Percentiles rank a stretch among this genome's conserved stretches.
Evolutionary conservation across 371 early-diverging fungal species (phyloP).

Genomic region (Smittium culicis): DNA sequence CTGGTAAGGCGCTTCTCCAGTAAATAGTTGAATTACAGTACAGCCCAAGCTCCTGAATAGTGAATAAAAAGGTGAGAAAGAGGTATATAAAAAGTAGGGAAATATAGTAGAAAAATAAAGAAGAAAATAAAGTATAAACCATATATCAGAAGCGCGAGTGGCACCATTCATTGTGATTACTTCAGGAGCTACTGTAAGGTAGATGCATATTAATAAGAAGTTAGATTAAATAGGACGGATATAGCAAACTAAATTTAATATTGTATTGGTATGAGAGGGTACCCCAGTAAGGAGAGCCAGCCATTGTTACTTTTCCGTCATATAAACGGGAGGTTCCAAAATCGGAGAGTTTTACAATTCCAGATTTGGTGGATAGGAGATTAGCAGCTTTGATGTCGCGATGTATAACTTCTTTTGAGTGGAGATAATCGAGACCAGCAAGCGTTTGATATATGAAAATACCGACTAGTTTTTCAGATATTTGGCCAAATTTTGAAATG

Average conservation of each 20-base stretch:
- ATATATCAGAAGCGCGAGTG: too few species aligned
- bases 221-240: slow-evolving; percentile 26
- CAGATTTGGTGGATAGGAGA: slow-evolving; percentile 62
- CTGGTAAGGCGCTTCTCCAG: too few species aligned
- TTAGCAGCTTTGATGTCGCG: slow-evolving; percentile 85
- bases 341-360: slow-evolving; percentile 71
- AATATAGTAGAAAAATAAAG: too few species aligned
- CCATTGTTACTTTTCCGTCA: slow-evolving; percentile 32
- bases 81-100: too few species aligned
- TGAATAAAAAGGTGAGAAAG: too few species aligned
- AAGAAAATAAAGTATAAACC: too few species aligned
- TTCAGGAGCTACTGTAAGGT: too few species aligned
- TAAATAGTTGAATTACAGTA: too few species aligned
- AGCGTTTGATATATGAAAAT: slow-evolving; percentile 68
- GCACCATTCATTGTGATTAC: too few species aligned
- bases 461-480: slow-evolving; percentile 67
- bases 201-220: slow-evolving; percentile 31
- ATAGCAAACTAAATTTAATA: too few species aligned
- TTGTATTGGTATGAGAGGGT: too few species aligned
- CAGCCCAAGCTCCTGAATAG: too few species aligned
- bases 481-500: slow-evolving; percentile 62
- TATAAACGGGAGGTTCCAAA: slow-evolving; percentile 72
- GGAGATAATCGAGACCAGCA: slow-evolving; percentile 62
- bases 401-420: slow-evolving; percentile 79
- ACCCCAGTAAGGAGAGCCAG: slow-evolving; percentile 31